These are phyloP conservation scores for Cladosporium cucumerinum DNA, from an alignment of 2,329 filamentous ascomycete species.

Conservation along the genomic window DNA sequence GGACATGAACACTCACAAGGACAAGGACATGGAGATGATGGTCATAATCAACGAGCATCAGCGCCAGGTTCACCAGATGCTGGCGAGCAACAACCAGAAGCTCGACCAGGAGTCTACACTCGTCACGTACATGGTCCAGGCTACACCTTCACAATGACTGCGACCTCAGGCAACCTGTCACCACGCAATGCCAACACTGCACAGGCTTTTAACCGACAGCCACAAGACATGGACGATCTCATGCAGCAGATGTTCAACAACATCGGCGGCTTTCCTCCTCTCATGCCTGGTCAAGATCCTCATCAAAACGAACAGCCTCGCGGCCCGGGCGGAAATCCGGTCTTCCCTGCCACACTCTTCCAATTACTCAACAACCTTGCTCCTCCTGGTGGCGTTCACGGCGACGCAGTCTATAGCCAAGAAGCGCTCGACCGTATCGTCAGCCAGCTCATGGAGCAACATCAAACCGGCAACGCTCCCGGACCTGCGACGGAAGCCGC, in stretches of 20 bases:
- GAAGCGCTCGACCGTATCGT: slow-evolving; percentile 88
- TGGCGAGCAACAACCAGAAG: slow-evolving; percentile 17
- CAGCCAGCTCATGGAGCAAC: slow-evolving; percentile 81
- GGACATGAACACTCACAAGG: slow-evolving; percentile 9
- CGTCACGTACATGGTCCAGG: slow-evolving; percentile 27
- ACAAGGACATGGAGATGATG: background rate
- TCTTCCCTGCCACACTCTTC: slow-evolving; percentile 21
- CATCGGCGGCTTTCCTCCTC: slow-evolving; percentile 25
- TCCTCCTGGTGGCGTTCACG: slow-evolving; percentile 47
- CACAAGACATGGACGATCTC: slow-evolving; percentile 30
- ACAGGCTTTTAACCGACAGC: slow-evolving; percentile 41
- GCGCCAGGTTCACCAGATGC: slow-evolving; percentile 14
- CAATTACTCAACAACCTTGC: slow-evolving; percentile 19
- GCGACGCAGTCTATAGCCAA: slow-evolving; percentile 86
- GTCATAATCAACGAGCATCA: slow-evolving; percentile 19
- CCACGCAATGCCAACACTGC: slow-evolving; percentile 52
- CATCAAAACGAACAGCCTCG: slow-evolving; percentile 4
- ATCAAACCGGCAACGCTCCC: slow-evolving; percentile 71
- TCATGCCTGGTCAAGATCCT: background rate
- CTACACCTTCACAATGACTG: slow-evolving; percentile 32
- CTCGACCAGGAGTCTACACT: slow-evolving; percentile 18
- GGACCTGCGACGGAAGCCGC: slow-evolving; percentile 74
- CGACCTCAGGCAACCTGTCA: slow-evolving; percentile 37
- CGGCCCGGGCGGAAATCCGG: background rate
- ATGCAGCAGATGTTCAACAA: slow-evolving; percentile 34